Percentiles rank a stretch among this genome's conserved stretches.
phyloP scores from a whole-genome alignment of 108 stramenopile genomes.

The Cylindrotheca closterium region DNA sequence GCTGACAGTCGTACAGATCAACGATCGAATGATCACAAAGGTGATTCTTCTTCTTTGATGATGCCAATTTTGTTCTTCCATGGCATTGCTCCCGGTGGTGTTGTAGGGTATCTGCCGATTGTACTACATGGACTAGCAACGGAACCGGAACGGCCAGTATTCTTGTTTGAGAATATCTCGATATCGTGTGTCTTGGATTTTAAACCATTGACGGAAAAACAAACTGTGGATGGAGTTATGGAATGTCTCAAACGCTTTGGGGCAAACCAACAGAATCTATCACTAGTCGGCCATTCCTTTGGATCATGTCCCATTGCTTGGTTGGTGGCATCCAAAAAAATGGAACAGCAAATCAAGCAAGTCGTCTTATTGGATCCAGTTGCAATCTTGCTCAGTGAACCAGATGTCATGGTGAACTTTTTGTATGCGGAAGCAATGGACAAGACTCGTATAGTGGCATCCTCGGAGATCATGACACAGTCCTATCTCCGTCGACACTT shows the following conservation, averaged over 20 bases:
- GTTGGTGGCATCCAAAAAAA: slow-evolving; percentile 35
- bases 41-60: slow-evolving; percentile 1
- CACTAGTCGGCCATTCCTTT: slow-evolving; percentile 85
- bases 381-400: slow-evolving; percentile 72
- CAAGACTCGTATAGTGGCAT: slow-evolving; percentile 55
- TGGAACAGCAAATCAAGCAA: slow-evolving; percentile 29
- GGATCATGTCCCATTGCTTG: slow-evolving; percentile 81
- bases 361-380: slow-evolving; percentile 85
- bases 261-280: slow-evolving; percentile 14
- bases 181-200: slow-evolving; percentile 48
- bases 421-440: slow-evolving; percentile 49
- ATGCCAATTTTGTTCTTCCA: slow-evolving; percentile 83
- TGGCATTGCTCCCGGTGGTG: slow-evolving; percentile 85
- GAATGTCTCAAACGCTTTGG: slow-evolving; percentile 32
- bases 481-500: slow-evolving; percentile 83
- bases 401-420: slow-evolving; percentile 85
- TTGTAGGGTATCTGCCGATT: slow-evolving; percentile 69
- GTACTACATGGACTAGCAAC: slow-evolving; percentile 36
- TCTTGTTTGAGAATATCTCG: slow-evolving; percentile 68
- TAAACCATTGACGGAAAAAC: slow-evolving; percentile 50
- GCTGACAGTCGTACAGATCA: too few relatives aligned
- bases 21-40: neutral
- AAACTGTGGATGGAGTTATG: slow-evolving; percentile 64
- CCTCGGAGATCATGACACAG: slow-evolving; percentile 77
- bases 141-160: slow-evolving; percentile 37